Base-by-base conservation (phyloP, 225 moss, liverwort and hornwort species). In the Ulota crispa region DNA sequence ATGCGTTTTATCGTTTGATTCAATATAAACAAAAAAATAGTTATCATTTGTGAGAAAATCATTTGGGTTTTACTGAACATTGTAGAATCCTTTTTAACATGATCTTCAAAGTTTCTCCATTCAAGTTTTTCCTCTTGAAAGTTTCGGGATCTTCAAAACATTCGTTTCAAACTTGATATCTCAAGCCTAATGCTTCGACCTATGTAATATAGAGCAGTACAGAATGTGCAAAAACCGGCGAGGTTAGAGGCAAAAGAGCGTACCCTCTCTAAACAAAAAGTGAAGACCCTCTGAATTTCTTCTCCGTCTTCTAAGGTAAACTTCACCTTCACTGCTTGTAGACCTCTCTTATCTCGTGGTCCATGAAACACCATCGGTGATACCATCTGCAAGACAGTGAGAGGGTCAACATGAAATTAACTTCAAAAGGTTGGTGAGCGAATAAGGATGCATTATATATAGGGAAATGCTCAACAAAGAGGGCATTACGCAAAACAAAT, bases 211-310 rank as follows among this genome's bases (percentile, higher is more conserved):
- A 18, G 36, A 24, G 18, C 2, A 9, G 5, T 34, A 45, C 26
- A 76, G 13, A 37, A 60, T 4, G 60, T 50, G 61, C 68, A 61
- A 73, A 55, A 50, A 50, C 16, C 16, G 42, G 67, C n/a, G 24
- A 39, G 39, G 39, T 63, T 26, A n/a, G 28, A 63, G 69, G 39
- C 14, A 54, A 56, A 72, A 9, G 2, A 57, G 42, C 30, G 41
- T 84, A 93, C 94, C 92, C 93, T 95, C 76, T 95, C 93, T 78
- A 95, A 81, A 68, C 95, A 95, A 77, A 93, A 93, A 10, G 95
- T 95, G 82, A 77, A 95, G 45, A 90, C 85, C 36, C 79, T 80
- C 63, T 76, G 74, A 78, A 83, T 65, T 76, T 89, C 85, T 73
- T 80, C 81, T 54, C 90, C 89, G 23, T 81, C 70, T 62, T 79